Conservation (phyloP, 352 stramenopile genomes). For the Globisporangium nunn region DNA sequence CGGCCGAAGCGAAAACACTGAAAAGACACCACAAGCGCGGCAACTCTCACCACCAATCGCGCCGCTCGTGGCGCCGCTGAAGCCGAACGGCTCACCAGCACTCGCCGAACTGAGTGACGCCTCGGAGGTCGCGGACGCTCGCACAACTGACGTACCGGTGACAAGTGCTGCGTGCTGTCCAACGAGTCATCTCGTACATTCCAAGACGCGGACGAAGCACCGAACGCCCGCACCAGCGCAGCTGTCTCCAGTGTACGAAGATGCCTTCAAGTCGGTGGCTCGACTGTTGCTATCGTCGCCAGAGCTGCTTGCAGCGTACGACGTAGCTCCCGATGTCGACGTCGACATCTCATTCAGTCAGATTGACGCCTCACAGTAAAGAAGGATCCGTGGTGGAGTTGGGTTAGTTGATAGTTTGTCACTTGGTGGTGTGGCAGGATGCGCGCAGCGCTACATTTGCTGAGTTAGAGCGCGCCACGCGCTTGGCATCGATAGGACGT, state of each 20-base stretch:
- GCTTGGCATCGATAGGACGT: no score
- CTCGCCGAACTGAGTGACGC: neutral
- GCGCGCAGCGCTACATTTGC: neutral
- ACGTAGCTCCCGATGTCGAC: constrained; percentile 19
- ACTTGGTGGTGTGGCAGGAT: neutral
- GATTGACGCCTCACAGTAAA: neutral
- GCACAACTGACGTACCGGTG: neutral
- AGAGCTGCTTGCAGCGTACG: neutral
- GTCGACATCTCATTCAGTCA: constrained; percentile 18
- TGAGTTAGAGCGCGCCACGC: neutral
- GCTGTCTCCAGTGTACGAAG: constrained; percentile 18
- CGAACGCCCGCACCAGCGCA: neutral
- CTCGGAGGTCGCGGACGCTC: neutral
- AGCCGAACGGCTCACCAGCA: neutral
- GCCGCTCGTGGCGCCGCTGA: no score
- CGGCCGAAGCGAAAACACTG: neutral
- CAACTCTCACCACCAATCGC: neutral
- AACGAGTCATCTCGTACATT: no score
- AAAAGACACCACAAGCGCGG: neutral
- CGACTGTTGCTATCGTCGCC: constrained; percentile 17
- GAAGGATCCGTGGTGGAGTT: no score
- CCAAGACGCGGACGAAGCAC: no score
- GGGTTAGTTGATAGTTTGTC: neutral
- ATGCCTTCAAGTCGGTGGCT: constrained; percentile 32
- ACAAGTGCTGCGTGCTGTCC: no score